Evolutionary conservation across 2,329 filamentous ascomycete genomes (phyloP).

Genomic region (Neocatenulostroma microsporum): DNA sequence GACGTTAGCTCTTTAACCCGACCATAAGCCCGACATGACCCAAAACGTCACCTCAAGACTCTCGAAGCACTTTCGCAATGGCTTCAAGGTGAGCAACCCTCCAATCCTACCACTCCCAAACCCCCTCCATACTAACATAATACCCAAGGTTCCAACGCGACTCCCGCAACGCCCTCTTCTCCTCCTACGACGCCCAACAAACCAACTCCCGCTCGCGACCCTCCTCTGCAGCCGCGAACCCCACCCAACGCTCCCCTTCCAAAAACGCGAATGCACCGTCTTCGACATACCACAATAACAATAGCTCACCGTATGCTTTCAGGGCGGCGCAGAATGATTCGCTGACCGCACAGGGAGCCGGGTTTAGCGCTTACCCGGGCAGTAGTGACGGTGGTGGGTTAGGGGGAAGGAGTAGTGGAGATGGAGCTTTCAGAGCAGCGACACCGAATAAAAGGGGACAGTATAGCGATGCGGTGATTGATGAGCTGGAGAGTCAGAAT

Average conservation of each 20-base stretch:
- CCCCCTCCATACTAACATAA: too few relatives aligned
- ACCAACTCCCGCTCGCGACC: slow-evolving; percentile 25
- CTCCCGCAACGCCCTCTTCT: slow-evolving; percentile 35
- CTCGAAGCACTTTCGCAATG: not conserved
- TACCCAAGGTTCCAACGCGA: slow-evolving; percentile 27
- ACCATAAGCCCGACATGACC: too few relatives aligned
- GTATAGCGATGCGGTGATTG: slow-evolving; percentile 84
- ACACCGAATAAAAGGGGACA: slow-evolving; percentile 61
- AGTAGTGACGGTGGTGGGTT: slow-evolving; percentile 11
- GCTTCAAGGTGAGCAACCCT: slow-evolving; percentile 5
- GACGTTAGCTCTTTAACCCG: too few relatives aligned
- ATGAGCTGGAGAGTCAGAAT: slow-evolving; percentile 93
- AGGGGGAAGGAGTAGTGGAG: slow-evolving; percentile 15
- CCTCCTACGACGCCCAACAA: slow-evolving; percentile 27
- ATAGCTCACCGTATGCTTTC: slow-evolving; percentile 16
- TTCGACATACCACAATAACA: slow-evolving; percentile 17
- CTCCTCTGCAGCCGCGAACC: slow-evolving; percentile 25
- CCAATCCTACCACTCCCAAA: too few relatives aligned
- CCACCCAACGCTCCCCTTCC: slow-evolving; percentile 15
- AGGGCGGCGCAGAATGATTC: slow-evolving; percentile 6
- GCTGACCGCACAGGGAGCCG: slow-evolving; percentile 12
- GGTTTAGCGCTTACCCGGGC: slow-evolving; percentile 27
- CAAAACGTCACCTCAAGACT: slow-evolving; percentile 1
- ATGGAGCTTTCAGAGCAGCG: slow-evolving; percentile 31
- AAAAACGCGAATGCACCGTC: slow-evolving; percentile 16